These are phyloP conservation scores for Mucor irregularis DNA, from an alignment of 371 early-diverging fungal species.

Conservation along the genomic window DNA sequence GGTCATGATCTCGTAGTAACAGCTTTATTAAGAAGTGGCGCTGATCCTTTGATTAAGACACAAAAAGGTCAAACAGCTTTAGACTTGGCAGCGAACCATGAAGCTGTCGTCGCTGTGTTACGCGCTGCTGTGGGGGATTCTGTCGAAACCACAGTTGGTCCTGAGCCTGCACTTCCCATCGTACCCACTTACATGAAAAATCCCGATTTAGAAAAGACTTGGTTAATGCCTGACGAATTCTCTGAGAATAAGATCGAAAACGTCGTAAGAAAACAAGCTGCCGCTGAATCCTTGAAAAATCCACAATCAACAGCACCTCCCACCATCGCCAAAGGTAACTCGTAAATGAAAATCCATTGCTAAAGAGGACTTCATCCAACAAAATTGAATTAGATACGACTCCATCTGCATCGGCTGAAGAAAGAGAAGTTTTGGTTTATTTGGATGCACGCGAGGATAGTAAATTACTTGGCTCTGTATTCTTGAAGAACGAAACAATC, in stretches of 20 bases:
- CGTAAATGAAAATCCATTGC: not conserved
- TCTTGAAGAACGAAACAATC: constrained; percentile 52
- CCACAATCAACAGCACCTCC: not conserved
- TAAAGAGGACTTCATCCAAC: not conserved
- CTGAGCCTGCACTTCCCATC: constrained; percentile 49
- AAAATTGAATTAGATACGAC: not conserved
- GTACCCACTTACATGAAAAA: constrained; percentile 70
- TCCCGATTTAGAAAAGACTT: constrained; percentile 71
- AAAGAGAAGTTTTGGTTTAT: constrained; percentile 56
- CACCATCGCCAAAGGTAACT: not conserved
- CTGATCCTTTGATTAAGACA: constrained; percentile 52
- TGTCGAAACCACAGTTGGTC: constrained; percentile 15
- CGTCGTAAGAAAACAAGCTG: constrained; percentile 27
- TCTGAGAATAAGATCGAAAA: constrained; percentile 48
- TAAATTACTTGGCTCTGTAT: constrained; percentile 54
- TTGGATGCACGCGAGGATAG: constrained; percentile 41
- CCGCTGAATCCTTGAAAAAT: constrained; percentile 14
- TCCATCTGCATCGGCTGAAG: constrained; percentile 12
- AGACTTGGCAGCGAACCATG: constrained; percentile 57
- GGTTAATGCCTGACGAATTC: constrained; percentile 72
- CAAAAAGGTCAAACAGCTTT: constrained; percentile 59
- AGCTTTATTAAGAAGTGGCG: constrained; percentile 57
- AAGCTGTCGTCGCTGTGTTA: constrained; percentile 41
- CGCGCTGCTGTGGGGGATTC: constrained; percentile 13
- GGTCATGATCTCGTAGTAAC: constrained; percentile 57